Evolutionary conservation across 2,329 filamentous ascomycete genomes (phyloP), one percentile per base, ranked within the genome.

Genomic region (Acarospora socialis): DNA sequence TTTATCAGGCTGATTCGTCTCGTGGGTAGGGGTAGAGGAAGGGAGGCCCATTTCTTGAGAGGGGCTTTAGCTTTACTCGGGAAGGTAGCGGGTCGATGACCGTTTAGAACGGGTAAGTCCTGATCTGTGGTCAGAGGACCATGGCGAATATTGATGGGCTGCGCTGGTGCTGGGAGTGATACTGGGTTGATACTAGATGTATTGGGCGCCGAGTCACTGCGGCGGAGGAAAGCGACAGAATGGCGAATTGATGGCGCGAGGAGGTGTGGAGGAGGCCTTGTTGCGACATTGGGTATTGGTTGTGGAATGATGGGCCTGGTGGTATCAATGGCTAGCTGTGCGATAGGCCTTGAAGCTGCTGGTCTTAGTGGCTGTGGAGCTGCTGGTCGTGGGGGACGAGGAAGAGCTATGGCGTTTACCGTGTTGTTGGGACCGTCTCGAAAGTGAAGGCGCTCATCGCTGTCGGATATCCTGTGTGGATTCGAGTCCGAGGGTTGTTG

Each of bases 51-150:
- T 27, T 38, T 27, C 27, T 21, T 35, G 16, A 32, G 18, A 4
- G 19, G 21, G 4, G 32, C 25, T 24, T n/a, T 21, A 19, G 30
- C 20, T 12, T 15, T 30, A 26, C 10, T 34, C 25, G 30, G 30
- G 22, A 36, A 24, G n/a, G 16, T 21, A 13, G 26, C 20, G n/a
- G 22, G 25, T 5, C 25, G 10, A 19, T 10, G 7, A 16, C 10
- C 12, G 26, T 7, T 26, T 17, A n/a, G 32, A 3, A 5, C 4
- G 5, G 15, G 6, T 18, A n/a, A n/a, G n/a, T n/a, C n/a, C n/a
- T n/a, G n/a, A n/a, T n/a, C n/a, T n/a, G n/a, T n/a, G n/a, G n/a
- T n/a, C n/a, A n/a, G n/a, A n/a, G n/a, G n/a, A n/a, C n/a, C n/a
- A n/a, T n/a, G n/a, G n/a, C n/a, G n/a, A n/a, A n/a, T n/a, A n/a